Base-by-base conservation (phyloP, 1,284 basidiomycete species). In the Fomitopsis pinicola region DNA sequence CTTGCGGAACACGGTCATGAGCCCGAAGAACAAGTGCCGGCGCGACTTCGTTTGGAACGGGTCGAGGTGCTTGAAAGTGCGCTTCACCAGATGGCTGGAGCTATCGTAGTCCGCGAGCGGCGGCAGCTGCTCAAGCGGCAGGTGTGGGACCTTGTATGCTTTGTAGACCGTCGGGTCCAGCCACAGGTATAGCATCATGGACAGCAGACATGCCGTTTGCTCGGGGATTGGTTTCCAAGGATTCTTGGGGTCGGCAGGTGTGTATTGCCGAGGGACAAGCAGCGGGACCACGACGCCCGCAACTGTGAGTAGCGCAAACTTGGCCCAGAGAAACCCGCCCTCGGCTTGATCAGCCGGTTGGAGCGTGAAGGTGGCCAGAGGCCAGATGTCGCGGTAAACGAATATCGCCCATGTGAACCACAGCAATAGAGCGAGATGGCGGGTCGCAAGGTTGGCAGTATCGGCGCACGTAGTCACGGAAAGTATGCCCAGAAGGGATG, bases 131-230 rank as follows among this genome's bases (percentile, higher is more conserved):
- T 73, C 73, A 33, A 70, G 61, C 2, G 70, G 58, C 5, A 76
- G 64, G 54, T 74, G 72, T 6, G 70, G 59, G 2, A 69, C 60
- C 14, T 59, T 62, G 42, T 69, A 68, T 1, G 73, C 75, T n/a
- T 60, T 60, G 54, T 66, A 66, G 44, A 78, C 65, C 19, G 72
- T 64, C 15, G 66, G 66, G 58, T 76, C 72, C n/a, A 91, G 74
- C 76, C 84, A 91, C 40, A 78, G 76, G 73, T 81, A 92, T 40
- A 83, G 76, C 22, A 80, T 53, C 62, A 85, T 74, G 2, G 83
- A 87, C 19, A 87, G 66, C 59, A 84, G 74, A 0, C 86, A 83
- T 0, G 86, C 82, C 0, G 83, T 87, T 68, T 91, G 88, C 67
- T 91, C 88, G 9, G 86, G 82, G 71, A 85, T 87, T 7, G 80